These are phyloP conservation scores for Pseudoperonospora humuli DNA, from an alignment of 352 stramenopile species.

Conservation along the genomic window DNA sequence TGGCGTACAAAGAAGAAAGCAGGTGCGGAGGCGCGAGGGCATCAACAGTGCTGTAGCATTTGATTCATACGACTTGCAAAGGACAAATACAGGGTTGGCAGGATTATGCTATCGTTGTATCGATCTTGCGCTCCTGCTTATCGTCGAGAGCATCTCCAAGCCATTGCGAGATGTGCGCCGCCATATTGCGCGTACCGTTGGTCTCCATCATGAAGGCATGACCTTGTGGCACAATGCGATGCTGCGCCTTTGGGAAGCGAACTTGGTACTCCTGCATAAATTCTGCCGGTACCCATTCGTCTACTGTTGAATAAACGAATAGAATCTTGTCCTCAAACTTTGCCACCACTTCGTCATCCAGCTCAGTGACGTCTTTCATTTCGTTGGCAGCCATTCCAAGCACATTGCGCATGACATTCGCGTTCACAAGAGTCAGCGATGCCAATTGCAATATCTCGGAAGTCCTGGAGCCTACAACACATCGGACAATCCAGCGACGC, in stretches of 20 bases:
- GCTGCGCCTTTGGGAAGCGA: slow-evolving; percentile 33
- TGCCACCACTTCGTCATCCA: slow-evolving; percentile 35
- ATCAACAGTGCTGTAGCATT: too few relatives aligned
- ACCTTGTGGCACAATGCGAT: slow-evolving; percentile 44
- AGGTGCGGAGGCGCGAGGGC: too few relatives aligned
- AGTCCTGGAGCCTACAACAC: slow-evolving; percentile 29
- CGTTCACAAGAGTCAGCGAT: slow-evolving; percentile 45
- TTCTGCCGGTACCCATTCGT: slow-evolving; percentile 60
- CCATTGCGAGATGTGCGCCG: slow-evolving; percentile 49
- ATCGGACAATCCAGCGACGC: slow-evolving; percentile 39
- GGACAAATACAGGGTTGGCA: too few relatives aligned
- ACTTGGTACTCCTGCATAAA: slow-evolving; percentile 50
- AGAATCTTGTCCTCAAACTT: slow-evolving; percentile 43
- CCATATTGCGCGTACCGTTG: slow-evolving; percentile 59
- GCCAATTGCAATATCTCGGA: slow-evolving; percentile 41
- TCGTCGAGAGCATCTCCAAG: slow-evolving; percentile 29
- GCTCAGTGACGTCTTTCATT: slow-evolving; percentile 40
- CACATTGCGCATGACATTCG: slow-evolving; percentile 51
- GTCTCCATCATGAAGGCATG: slow-evolving; percentile 78
- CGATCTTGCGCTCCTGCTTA: slow-evolving; percentile 14
- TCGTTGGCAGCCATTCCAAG: slow-evolving; percentile 61
- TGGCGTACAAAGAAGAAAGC: too few relatives aligned
- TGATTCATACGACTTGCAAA: too few relatives aligned
- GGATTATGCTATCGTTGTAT: slow-evolving; percentile 10
- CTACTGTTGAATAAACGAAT: slow-evolving; percentile 60